phyloP scores from a whole-genome alignment of 2,329 filamentous ascomycete genomes.

The Fusarium equiseti region DNA sequence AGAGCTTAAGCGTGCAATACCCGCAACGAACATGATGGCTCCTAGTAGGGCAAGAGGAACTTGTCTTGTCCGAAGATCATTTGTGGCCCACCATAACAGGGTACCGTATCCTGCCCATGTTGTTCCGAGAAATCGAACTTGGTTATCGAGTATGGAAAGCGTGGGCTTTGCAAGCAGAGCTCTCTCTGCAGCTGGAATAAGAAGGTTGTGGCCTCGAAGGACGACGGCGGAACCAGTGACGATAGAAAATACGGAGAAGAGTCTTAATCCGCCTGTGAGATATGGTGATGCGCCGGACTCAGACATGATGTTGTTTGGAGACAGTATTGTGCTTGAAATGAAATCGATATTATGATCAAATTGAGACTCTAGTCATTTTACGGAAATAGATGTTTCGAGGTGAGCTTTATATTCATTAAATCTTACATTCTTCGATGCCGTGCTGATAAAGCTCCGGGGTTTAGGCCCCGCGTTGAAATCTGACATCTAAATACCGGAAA shows the following conservation, averaged over 20 bases:
- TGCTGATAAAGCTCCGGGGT: no score
- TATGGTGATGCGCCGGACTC: background rate
- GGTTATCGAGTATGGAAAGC: background rate
- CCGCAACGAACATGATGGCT: background rate
- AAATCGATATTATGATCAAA: no score
- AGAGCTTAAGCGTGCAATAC: background rate
- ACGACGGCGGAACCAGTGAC: background rate
- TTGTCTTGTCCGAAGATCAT: background rate
- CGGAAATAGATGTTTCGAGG: fast-evolving
- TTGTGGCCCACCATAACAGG: background rate
- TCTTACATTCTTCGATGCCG: no score
- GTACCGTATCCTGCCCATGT: background rate
- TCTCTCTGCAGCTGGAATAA: background rate
- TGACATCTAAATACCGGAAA: no score
- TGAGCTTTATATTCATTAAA: no score
- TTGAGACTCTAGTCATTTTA: no score
- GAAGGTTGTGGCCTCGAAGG: background rate
- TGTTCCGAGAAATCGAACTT: background rate
- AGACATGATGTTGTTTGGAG: background rate
- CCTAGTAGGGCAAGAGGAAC: background rate
- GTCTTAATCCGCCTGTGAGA: background rate
- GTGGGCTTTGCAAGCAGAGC: background rate
- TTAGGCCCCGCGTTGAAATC: no score
- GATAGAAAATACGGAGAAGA: background rate
- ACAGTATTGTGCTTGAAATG: background rate